These are phyloP conservation scores for Ascocoryne sarcoides DNA, from an alignment of 2,329 filamentous ascomycete genomes.

Conservation along the genomic window DNA sequence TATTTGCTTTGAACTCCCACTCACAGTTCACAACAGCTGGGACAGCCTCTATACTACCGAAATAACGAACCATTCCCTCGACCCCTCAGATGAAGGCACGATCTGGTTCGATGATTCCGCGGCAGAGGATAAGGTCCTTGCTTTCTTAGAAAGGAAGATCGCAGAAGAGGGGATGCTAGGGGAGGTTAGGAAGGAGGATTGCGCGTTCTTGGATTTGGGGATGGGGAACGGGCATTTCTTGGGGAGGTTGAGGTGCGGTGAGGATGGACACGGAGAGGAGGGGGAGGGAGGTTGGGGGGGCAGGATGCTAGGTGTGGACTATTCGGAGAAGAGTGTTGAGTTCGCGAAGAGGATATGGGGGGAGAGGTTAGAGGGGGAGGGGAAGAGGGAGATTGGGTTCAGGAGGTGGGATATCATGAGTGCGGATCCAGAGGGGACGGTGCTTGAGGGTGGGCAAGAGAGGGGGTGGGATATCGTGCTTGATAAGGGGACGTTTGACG, in stretches of 20 bases:
- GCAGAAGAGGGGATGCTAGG: slow-evolving; percentile 13
- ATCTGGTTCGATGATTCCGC: slow-evolving; percentile 95
- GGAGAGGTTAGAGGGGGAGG: slow-evolving; percentile 18
- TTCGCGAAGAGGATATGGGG: slow-evolving; percentile 59
- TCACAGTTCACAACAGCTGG: slow-evolving; percentile 57
- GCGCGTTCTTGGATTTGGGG: slow-evolving; percentile 73
- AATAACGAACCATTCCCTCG: slow-evolving; percentile 59
- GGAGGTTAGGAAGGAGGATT: slow-evolving; percentile 22
- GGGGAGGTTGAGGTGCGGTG: slow-evolving; percentile 56
- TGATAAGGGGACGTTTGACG: slow-evolving; percentile 99
- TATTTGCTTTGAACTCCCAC: no score
- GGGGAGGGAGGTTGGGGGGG: slow-evolving; percentile 49
- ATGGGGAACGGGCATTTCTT: slow-evolving; percentile 91
- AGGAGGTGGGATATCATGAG: slow-evolving; percentile 42
- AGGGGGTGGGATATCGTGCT: slow-evolving; percentile 78
- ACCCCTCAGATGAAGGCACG: slow-evolving; percentile 74
- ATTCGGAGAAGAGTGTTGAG: slow-evolving; percentile 64
- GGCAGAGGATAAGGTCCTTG: slow-evolving; percentile 72
- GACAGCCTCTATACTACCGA: slow-evolving; percentile 65
- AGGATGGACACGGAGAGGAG: slow-evolving; percentile 26
- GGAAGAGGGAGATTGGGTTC: slow-evolving; percentile 34
- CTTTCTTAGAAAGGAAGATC: slow-evolving; percentile 37
- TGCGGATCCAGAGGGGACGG: slow-evolving; percentile 29
- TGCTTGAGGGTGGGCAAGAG: slow-evolving; percentile 11
- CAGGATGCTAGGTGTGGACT: slow-evolving; percentile 78